Evolutionary conservation across 257 asterid genomes (phyloP).

Genomic region (Nicotiana attenuata): DNA sequence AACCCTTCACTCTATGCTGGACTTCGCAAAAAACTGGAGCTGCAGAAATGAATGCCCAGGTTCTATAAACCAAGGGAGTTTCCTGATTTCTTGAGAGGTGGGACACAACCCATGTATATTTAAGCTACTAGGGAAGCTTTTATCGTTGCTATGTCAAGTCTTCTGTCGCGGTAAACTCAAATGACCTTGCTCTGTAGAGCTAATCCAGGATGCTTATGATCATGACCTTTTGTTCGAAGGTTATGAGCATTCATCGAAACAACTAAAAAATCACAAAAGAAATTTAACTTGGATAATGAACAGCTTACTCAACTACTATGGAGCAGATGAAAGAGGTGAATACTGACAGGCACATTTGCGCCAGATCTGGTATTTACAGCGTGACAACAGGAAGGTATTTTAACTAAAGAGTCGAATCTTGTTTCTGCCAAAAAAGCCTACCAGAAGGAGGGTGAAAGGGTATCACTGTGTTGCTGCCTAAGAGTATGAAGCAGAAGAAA

Average conservation of each 20-base stretch:
- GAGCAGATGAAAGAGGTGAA: constrained; percentile 73
- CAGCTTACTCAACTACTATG: constrained; percentile 54
- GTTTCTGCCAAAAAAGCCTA: constrained; percentile 62
- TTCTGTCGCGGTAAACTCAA: constrained; percentile 14
- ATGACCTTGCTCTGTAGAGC: constrained; percentile 8
- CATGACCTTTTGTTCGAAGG: constrained; percentile 61
- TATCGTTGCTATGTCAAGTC: constrained; percentile 56
- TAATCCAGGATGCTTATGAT: constrained; percentile 49
- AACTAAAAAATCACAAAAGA: constrained; percentile 61
- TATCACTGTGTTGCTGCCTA: constrained; percentile 43
- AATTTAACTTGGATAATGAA: constrained; percentile 55
- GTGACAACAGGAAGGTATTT: constrained; percentile 75
- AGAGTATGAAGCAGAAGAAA: constrained; percentile 30
- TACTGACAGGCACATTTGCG: constrained; percentile 70
- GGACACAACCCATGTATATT: constrained; percentile 73
- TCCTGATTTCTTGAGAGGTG: constrained; percentile 91
- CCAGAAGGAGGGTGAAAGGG: constrained; percentile 66
- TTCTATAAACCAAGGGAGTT: constrained; percentile 66
- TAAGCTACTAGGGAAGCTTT: constrained; percentile 67
- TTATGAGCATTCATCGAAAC: constrained; percentile 38
- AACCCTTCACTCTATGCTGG: constrained; percentile 93
- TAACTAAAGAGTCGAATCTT: constrained; percentile 68
- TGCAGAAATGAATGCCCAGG: constrained; percentile 93
- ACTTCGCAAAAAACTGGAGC: constrained; percentile 90
- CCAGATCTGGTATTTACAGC: constrained; percentile 54